These are phyloP conservation scores for Fusarium phyllophilum DNA, from an alignment of 2,329 filamentous ascomycete genomes.

Conservation along the genomic window DNA sequence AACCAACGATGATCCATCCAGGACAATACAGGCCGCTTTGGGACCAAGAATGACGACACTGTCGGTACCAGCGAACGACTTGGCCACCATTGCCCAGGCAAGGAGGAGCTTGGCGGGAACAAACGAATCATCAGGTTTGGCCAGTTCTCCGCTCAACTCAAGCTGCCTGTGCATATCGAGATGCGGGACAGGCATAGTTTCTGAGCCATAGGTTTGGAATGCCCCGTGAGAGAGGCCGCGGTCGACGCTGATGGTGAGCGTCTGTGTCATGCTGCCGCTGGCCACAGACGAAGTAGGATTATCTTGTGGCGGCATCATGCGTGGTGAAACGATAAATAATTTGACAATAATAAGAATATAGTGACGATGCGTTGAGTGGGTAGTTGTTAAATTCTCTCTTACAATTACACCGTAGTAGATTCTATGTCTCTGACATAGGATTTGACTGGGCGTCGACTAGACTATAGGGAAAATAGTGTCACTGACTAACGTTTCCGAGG, in stretches of 20 bases:
- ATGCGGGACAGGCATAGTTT: not conserved
- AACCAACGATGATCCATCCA: not conserved
- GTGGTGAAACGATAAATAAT: not conserved
- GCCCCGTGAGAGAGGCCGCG: not conserved
- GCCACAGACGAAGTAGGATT: not conserved
- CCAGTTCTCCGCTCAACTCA: not conserved
- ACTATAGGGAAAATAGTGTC: too few species aligned
- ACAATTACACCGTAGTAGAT: too few species aligned
- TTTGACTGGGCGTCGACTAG: too few species aligned
- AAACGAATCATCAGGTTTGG: not conserved
- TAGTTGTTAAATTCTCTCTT: too few species aligned
- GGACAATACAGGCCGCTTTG: not conserved
- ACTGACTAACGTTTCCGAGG: too few species aligned
- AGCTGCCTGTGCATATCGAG: not conserved
- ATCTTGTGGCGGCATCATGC: not conserved
- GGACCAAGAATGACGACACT: not conserved
- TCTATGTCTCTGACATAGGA: too few species aligned
- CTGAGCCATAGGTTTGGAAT: conserved; percentile 1
- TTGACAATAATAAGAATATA: too few species aligned
- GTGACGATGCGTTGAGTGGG: too few species aligned
- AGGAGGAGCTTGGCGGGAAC: not conserved
- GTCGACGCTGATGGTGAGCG: conserved; percentile 11
- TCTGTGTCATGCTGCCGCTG: conserved; percentile 7
- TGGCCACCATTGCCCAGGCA: not conserved
- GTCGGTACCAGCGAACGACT: not conserved